phyloP scores from a whole-genome alignment of 208 protist species.

The Polymyxa betae region DNA sequence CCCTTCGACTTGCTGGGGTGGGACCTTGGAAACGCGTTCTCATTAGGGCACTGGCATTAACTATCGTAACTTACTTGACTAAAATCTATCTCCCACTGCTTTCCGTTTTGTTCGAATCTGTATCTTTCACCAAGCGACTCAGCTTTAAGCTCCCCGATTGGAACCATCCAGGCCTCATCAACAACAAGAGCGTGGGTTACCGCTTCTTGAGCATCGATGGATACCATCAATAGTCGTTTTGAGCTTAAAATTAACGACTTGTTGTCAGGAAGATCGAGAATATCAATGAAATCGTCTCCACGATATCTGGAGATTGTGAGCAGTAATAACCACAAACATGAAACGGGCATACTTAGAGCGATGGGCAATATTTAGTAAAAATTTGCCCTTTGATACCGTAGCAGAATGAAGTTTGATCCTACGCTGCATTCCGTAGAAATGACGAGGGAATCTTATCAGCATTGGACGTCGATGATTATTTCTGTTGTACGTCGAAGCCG shows the following conservation, averaged over 20 bases:
- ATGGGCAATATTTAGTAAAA: not conserved
- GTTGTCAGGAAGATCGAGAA: constrained; percentile 23
- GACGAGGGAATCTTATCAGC: constrained; percentile 1
- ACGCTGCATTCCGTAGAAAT: constrained; percentile 9
- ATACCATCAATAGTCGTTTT: not conserved
- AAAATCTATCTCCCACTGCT: not conserved
- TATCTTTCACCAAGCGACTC: not conserved
- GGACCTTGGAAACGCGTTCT: not conserved
- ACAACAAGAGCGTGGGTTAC: not conserved
- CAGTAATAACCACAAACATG: not conserved
- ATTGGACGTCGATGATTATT: constrained; percentile 24
- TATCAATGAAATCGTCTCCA: constrained; percentile 19
- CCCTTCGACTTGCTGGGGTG: not conserved
- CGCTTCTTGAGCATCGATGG: not conserved
- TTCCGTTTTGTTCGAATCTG: not conserved
- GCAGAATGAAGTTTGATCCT: not conserved
- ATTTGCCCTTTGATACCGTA: not conserved
- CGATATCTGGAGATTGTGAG: not conserved
- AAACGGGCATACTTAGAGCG: not conserved
- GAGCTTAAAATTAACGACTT: constrained; percentile 18
- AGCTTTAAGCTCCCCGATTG: not conserved
- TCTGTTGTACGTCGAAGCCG: constrained; percentile 35
- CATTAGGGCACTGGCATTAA: no score
- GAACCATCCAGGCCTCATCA: not conserved
- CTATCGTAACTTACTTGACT: not conserved